Conservation (phyloP, 2,329 filamentous ascomycete genomes). For the Pleochaeta shiraiana region DNA sequence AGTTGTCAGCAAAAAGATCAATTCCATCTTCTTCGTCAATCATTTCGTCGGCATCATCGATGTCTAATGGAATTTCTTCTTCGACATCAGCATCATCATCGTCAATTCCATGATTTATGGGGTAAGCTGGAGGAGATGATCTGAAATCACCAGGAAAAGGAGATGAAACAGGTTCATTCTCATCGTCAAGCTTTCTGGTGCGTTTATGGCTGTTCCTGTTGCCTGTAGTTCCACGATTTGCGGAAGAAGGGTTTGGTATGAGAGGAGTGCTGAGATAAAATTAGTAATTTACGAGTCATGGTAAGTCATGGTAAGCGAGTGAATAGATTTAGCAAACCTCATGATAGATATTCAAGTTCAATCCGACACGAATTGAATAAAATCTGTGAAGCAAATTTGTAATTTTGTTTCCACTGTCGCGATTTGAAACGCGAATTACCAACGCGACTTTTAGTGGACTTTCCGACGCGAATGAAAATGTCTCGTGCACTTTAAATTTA, state of each 20-base stretch:
- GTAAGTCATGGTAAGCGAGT: too few species aligned
- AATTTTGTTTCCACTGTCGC: too few species aligned
- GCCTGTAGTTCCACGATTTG: constrained; percentile 45
- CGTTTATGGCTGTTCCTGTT: constrained; percentile 34
- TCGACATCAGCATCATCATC: constrained; percentile 51
- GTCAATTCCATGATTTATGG: constrained; percentile 42
- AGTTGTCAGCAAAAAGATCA: constrained; percentile 54
- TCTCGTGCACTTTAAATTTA: too few species aligned
- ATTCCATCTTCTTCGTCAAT: constrained; percentile 67
- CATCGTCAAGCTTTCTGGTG: constrained; percentile 40
- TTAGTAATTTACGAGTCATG: too few species aligned
- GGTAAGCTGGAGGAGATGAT: constrained; percentile 40
- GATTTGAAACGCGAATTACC: too few species aligned
- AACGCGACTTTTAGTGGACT: too few species aligned
- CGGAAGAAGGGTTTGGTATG: constrained; percentile 58
- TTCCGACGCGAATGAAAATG: too few species aligned
- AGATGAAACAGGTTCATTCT: constrained; percentile 30
- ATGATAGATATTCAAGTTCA: too few species aligned
- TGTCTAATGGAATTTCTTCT: constrained; percentile 46
- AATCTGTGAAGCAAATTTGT: too few species aligned
- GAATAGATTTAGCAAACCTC: too few species aligned
- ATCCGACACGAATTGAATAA: too few species aligned
- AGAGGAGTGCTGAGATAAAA: constrained; percentile 49
- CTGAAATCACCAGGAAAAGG: constrained; percentile 32
- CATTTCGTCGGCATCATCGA: constrained; percentile 60